phyloP scores from a whole-genome alignment of 345 rosid genomes.

The Gynandropsis gynandra region DNA sequence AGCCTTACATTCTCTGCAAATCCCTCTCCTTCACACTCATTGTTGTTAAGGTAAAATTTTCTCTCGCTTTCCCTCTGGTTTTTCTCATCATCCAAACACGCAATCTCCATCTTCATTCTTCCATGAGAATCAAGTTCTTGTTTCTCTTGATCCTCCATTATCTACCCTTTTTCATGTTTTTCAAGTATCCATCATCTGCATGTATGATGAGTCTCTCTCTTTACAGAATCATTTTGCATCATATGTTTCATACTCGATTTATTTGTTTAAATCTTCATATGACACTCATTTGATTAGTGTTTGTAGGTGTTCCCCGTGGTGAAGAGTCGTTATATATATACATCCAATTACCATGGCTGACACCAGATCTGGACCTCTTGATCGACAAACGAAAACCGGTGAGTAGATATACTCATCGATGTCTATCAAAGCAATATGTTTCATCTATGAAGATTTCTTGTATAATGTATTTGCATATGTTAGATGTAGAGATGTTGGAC shows the following conservation, averaged over 20 bases:
- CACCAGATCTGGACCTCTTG: constrained; percentile 25
- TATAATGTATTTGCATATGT: constrained; percentile 1
- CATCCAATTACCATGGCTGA: constrained; percentile 39
- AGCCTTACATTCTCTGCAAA: constrained; percentile 12
- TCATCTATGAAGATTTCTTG: too few species aligned
- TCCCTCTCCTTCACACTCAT: constrained; percentile 3
- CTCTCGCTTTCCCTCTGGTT: not conserved
- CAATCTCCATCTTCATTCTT: constrained; percentile 11
- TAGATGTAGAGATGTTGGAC: constrained; percentile 42
- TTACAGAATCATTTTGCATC: constrained; percentile 8
- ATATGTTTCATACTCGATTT: too few species aligned
- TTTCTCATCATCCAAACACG: not conserved
- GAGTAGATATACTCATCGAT: not conserved
- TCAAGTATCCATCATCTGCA: not conserved
- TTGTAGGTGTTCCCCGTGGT: not conserved
- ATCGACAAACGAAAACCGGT: constrained; percentile 27
- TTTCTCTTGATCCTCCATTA: not conserved
- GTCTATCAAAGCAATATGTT: too few species aligned
- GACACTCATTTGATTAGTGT: constrained; percentile 1
- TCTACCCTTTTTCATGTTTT: not conserved
- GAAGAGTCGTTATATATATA: too few species aligned
- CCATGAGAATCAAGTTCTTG: not conserved
- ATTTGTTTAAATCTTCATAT: too few species aligned
- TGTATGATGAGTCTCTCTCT: not conserved
- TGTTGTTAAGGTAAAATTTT: constrained; percentile 7